Base-by-base conservation (phyloP, 2,329 filamentous ascomycete genomes). In the Gaeumannomyces tritici region DNA sequence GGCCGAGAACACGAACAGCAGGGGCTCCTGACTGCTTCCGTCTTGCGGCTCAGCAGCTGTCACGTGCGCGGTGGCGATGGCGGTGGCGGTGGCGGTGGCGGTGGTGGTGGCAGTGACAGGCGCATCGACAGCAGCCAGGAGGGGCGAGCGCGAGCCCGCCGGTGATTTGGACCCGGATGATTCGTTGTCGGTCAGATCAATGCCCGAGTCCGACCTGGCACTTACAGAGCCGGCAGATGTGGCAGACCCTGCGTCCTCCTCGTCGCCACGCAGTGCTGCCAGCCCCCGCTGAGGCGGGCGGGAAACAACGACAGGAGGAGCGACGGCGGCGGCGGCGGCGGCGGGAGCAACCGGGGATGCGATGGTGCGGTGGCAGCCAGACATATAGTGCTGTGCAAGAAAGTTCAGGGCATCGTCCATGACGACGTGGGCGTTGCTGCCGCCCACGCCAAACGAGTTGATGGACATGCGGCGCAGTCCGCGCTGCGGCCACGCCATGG, bases 1-100 rank as follows among this genome's bases (percentile, higher is more conserved):
- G 1, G 65, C 63, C 5, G 63, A 63, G 21, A 67, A 61, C 1
- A 75, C 72, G 64, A 78, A 81, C 13, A 77, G 67, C 64, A 72
- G 75, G 29, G 68, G 66, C 7, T 64, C 66, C 24, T 18, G 59
- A 21, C 7, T 51, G 42, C 7, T 51, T 24, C 9, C 42, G 21
- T 51, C 42, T 51, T 51, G 42, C 6, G 21, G 18, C 42, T 18
- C 55, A 26, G 15, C 15, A 5, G 26, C 18, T 6, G 12, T 12
- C 24, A 56, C n/a, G 6, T 12, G 55, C 8, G 55, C 8, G 24
- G 26, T 27, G 55, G 55, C 11, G 55, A 26, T 15, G 8, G 4
- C 55, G 8, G n/a, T n/a, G n/a, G 55, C 8, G 24, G 26, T 27
- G 55, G 55, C 11, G 55, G 55, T 15, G 8, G 4, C 55, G 8